These are phyloP conservation scores for Leucoagaricus sp. DNA, from an alignment of 1,284 basidiomycete species.

Conservation along the genomic window DNA sequence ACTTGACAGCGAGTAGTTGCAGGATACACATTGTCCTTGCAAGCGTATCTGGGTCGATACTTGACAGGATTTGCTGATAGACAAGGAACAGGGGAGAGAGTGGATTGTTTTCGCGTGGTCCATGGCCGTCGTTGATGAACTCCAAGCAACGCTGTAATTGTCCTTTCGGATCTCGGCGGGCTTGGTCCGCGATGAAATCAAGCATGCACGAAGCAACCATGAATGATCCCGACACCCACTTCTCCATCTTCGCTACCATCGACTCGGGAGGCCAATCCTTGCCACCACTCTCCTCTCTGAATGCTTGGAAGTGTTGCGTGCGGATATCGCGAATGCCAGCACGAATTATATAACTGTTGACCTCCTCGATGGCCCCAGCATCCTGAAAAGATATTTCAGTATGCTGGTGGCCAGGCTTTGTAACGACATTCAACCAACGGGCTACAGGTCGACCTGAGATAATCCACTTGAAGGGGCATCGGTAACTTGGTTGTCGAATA, in stretches of 20 bases:
- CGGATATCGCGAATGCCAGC: not conserved
- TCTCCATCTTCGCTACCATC: not conserved
- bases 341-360: not conserved
- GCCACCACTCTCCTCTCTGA: not conserved
- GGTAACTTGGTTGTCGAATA: not conserved
- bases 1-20: not conserved
- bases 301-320: not conserved
- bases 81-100: not conserved
- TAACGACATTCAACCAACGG: not conserved
- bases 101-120: not conserved
- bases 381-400: not conserved
- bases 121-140: not conserved
- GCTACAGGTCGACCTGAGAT: not conserved
- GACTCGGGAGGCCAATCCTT: not conserved
- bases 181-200: not conserved
- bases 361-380: not conserved
- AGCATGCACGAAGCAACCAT: constrained; percentile 1
- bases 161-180: not conserved
- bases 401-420: not conserved
- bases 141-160: not conserved
- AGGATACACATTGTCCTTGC: not conserved
- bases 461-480: constrained; percentile 1
- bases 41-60: not conserved
- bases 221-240: not conserved
- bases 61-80: constrained; percentile 3